Evolutionary conservation across 2,329 filamentous ascomycete species (phyloP).

Genomic region (Metarhizium album): DNA sequence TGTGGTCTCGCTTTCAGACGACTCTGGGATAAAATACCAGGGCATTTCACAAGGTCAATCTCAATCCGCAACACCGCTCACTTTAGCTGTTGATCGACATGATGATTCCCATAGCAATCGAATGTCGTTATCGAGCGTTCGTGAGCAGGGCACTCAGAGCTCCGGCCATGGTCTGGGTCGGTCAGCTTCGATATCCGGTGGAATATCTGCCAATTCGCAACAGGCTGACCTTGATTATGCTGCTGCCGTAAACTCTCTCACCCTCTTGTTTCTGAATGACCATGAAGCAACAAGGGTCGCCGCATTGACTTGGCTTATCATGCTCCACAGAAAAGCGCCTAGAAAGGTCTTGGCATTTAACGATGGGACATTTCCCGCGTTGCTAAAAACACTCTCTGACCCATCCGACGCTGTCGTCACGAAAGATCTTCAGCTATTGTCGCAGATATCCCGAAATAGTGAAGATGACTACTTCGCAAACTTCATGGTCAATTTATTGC

Average conservation of each 20-base stretch:
- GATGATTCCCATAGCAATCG: conserved; percentile 39
- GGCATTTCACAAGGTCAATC: conserved; percentile 15
- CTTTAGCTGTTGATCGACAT: conserved; percentile 31
- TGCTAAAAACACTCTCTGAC: conserved; percentile 93
- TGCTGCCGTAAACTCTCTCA: conserved; percentile 85
- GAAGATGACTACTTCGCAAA: conserved; percentile 96
- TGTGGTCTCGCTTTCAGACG: conserved; percentile 80
- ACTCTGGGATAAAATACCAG: conserved; percentile 28
- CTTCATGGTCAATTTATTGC: conserved; percentile 94
- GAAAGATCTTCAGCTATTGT: conserved; percentile 83
- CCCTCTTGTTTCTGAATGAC: conserved; percentile 87
- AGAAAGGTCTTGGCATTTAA: conserved; percentile 91
- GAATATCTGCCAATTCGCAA: conserved; percentile 30
- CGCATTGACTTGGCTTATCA: conserved; percentile 90
- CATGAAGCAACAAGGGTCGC: conserved; percentile 93
- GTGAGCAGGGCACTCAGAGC: conserved; percentile 42
- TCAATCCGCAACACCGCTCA: conserved; percentile 28
- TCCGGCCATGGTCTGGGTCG: conserved; percentile 40
- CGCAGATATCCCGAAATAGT: conserved; percentile 91
- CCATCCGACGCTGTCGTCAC: conserved; percentile 93
- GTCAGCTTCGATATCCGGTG: conserved; percentile 31
- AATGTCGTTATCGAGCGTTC: conserved; percentile 40
- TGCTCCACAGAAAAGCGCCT: conserved; percentile 92
- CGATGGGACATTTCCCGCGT: conserved; percentile 89
- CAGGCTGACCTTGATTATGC: conserved; percentile 85